Percentiles rank a stretch among this genome's conserved stretches.
Conservation (phyloP, 805 yeast genomes). For the Metschnikowia lochheadii region DNA sequence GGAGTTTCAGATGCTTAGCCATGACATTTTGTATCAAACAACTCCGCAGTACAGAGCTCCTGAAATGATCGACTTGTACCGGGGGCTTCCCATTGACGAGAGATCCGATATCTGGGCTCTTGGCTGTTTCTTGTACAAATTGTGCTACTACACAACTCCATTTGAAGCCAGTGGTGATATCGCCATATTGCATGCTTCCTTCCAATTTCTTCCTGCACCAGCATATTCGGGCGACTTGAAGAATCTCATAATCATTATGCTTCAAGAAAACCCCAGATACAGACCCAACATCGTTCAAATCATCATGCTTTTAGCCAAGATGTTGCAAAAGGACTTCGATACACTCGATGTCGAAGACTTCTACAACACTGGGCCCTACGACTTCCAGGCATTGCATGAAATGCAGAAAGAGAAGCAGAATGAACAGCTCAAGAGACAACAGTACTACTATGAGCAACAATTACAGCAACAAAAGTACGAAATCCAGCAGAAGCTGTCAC, state of each 20-base stretch:
- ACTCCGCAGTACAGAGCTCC: conserved; percentile 96
- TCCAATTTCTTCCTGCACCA: conserved; percentile 70
- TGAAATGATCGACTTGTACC: conserved; percentile 88
- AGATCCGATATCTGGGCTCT: conserved; percentile 96
- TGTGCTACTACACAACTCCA: conserved; percentile 92
- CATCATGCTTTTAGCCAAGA: conserved; percentile 55
- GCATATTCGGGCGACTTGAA: conserved; percentile 66
- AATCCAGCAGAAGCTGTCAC: conserved; percentile 17
- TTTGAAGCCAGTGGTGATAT: conserved; percentile 85
- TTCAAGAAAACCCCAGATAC: conserved; percentile 74
- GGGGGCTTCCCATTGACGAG: conserved; percentile 82
- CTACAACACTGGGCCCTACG: conserved; percentile 50
- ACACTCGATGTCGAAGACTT: conserved; percentile 37
- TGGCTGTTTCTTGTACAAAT: conserved; percentile 85
- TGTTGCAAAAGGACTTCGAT: conserved; percentile 35
- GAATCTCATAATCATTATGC: conserved; percentile 70
- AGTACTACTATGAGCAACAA: conserved; percentile 40
- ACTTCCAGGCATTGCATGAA: conserved; percentile 51
- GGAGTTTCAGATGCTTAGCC: conserved; percentile 71
- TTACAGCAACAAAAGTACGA: conserved; percentile 24
- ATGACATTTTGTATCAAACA: conserved; percentile 84
- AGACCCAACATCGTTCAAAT: conserved; percentile 90
- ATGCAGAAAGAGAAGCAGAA: conserved; percentile 42
- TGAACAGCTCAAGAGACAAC: conserved; percentile 34
- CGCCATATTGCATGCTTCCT: conserved; percentile 81